Evolutionary conservation across 768 basidiomycete species (phyloP).

Genomic region (Suillus tomentosus): DNA sequence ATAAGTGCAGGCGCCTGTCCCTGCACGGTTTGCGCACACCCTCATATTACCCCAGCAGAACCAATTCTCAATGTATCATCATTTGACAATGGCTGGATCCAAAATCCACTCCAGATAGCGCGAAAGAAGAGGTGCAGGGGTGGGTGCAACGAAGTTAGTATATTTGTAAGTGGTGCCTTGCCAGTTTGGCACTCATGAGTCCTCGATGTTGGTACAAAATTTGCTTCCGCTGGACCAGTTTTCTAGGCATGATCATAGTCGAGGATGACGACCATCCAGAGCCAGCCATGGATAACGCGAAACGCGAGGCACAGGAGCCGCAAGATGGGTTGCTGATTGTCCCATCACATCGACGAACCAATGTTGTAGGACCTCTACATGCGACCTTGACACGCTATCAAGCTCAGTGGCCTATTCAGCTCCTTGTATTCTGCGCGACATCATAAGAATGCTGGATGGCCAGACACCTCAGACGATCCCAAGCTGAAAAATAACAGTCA

Average conservation of each 20-base stretch:
- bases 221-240: background rate
- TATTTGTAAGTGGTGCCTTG: background rate
- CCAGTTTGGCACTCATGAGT: background rate
- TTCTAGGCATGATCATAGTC: background rate
- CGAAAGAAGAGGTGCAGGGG: background rate
- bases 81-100: background rate
- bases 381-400: background rate
- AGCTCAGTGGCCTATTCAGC: background rate
- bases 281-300: background rate
- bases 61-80: background rate
- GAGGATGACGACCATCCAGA: background rate
- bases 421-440: background rate
- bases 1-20: constrained; percentile 3
- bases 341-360: background rate
- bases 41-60: constrained; percentile 7
- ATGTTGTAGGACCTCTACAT: background rate
- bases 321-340: background rate
- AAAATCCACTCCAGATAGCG: background rate
- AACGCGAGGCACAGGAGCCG: background rate
- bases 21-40: background rate
- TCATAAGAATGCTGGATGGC: background rate
- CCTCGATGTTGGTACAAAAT: background rate
- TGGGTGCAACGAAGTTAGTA: background rate
- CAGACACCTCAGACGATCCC: background rate
- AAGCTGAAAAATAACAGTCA: background rate